Evolutionary conservation across 768 basidiomycete genomes (phyloP).

Genomic region (Cystobasidium onofrii): DNA sequence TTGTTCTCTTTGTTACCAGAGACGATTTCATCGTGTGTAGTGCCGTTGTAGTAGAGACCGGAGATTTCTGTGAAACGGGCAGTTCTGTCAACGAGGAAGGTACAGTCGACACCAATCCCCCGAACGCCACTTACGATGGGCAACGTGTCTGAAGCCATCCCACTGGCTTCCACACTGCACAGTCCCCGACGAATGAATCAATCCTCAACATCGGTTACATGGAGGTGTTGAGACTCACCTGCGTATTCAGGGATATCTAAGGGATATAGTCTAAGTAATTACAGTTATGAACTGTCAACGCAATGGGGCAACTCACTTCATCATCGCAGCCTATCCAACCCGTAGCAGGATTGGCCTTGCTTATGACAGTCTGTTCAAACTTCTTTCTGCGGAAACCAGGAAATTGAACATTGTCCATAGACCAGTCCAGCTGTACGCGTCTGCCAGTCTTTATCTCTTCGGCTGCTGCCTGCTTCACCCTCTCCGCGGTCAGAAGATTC

Average conservation of each 20-base stretch:
- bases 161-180: conserved; percentile 31
- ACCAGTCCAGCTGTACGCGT: conserved; percentile 32
- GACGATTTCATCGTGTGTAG: conserved; percentile 6
- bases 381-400: conserved; percentile 11
- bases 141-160: conserved; percentile 35
- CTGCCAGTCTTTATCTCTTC: conserved; percentile 33
- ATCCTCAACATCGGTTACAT: no score
- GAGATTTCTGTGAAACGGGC: background rate
- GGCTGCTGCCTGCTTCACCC: conserved; percentile 25
- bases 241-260: conserved; percentile 1
- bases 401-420: conserved; percentile 16
- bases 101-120: background rate
- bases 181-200: background rate
- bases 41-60: conserved; percentile 12
- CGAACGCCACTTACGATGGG: conserved; percentile 13
- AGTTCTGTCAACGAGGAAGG: no score
- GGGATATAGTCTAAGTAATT: background rate
- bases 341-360: background rate
- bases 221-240: background rate
- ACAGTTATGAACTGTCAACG: background rate
- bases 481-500: conserved; percentile 34
- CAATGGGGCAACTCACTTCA: background rate
- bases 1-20: background rate
- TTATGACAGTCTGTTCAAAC: conserved; percentile 18
- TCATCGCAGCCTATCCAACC: conserved; percentile 28